Percentiles rank a stretch among this genome's conserved stretches.
These are phyloP conservation scores for Saturnispora sekii DNA, from an alignment of 805 yeast genomes.

Conservation along the genomic window DNA sequence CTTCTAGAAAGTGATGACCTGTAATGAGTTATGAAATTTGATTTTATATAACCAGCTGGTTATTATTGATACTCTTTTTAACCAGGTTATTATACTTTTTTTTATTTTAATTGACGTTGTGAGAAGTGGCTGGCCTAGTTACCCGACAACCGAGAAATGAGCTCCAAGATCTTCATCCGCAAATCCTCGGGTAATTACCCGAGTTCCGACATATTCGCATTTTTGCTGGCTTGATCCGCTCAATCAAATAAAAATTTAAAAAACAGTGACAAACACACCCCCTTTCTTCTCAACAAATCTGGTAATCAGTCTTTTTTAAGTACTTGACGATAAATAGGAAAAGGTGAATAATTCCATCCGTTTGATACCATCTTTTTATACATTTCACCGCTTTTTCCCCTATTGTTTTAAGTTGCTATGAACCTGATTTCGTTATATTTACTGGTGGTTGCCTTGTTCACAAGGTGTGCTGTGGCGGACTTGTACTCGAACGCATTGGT, in stretches of 20 bases:
- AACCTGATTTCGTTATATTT: constrained; percentile 1
- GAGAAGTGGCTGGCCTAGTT: no score
- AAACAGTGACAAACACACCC: no score
- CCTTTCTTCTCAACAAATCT: background rate
- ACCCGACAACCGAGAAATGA: no score
- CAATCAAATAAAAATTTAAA: no score
- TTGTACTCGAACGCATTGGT: constrained; percentile 68
- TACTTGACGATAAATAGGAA: background rate
- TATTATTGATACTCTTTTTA: background rate
- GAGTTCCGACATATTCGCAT: no score
- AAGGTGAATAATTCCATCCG: no score
- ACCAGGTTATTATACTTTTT: background rate
- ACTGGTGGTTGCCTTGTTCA: background rate
- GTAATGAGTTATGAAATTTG: background rate
- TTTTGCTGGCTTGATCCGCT: no score
- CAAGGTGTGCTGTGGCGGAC: constrained; percentile 24
- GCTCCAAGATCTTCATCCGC: no score
- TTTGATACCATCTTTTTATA: no score
- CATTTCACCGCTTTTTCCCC: background rate
- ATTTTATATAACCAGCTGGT: background rate
- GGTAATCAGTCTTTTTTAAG: background rate
- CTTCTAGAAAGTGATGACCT: constrained; percentile 1
- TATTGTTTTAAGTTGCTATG: background rate
- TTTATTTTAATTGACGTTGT: background rate
- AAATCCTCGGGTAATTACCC: no score